These are phyloP conservation scores for Mycena metata DNA, from an alignment of 768 basidiomycete genomes.

Conservation along the genomic window DNA sequence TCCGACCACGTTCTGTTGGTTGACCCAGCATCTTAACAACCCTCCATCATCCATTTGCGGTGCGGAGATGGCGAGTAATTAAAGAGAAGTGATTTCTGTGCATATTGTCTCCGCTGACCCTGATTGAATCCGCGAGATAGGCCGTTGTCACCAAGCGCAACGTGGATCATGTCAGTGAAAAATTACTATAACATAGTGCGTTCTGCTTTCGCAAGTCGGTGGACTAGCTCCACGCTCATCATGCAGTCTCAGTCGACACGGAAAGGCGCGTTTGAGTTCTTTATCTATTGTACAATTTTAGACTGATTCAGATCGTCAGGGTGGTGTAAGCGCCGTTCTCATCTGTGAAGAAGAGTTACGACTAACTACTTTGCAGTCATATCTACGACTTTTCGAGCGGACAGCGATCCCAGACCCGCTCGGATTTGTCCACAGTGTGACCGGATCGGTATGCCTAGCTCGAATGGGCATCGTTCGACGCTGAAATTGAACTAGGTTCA, in stretches of 20 bases:
- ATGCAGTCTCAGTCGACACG: constrained; percentile 22
- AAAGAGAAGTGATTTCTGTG: constrained; percentile 1
- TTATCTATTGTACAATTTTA: not conserved
- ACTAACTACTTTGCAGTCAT: constrained; percentile 11
- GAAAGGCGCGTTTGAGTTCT: constrained; percentile 18
- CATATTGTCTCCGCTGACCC: not conserved
- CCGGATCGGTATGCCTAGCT: constrained; percentile 17
- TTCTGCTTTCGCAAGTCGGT: not conserved
- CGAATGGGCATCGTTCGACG: not conserved
- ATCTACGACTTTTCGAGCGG: constrained; percentile 24
- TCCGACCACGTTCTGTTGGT: constrained; percentile 25
- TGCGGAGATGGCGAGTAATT: constrained; percentile 20
- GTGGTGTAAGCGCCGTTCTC: constrained; percentile 7
- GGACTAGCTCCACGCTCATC: not conserved
- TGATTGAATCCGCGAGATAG: constrained; percentile 22
- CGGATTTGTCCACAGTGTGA: constrained; percentile 32
- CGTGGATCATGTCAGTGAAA: constrained; percentile 29
- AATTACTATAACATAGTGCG: constrained; percentile 24
- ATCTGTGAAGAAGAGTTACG: not conserved
- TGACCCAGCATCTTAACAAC: constrained; percentile 24
- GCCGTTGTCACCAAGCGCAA: constrained; percentile 15
- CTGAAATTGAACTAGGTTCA: constrained; percentile 16
- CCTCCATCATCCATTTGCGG: constrained; percentile 12
- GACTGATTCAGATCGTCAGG: constrained; percentile 17
- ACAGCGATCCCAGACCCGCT: constrained; percentile 19